Evolutionary conservation across 495 filamentous ascomycete genomes (phyloP).

Genomic region (Podospora sp.): DNA sequence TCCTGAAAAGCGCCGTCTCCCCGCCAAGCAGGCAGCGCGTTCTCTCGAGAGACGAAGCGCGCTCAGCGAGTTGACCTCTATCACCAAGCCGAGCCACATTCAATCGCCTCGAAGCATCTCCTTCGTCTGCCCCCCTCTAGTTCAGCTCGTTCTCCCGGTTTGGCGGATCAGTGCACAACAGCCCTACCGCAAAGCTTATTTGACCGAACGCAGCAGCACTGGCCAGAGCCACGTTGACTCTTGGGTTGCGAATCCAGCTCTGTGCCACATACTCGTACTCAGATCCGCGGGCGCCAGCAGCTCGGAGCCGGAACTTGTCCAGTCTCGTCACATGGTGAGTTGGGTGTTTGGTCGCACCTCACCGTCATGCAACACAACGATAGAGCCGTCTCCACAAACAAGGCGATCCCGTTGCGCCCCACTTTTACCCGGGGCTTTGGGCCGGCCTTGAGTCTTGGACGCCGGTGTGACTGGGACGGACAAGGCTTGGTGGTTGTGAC

Average conservation of each 20-base stretch:
- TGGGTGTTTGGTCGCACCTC: too few relatives aligned
- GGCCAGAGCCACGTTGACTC: too few relatives aligned
- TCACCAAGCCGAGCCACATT: too few relatives aligned
- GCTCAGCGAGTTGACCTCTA: neutral
- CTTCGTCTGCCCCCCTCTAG: too few relatives aligned
- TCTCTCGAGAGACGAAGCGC: neutral
- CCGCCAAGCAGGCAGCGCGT: neutral
- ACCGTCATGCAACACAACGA: neutral
- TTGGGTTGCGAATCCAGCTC: too few relatives aligned
- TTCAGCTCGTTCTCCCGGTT: neutral
- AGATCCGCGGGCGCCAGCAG: neutral
- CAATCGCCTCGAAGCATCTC: too few relatives aligned
- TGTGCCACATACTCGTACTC: neutral
- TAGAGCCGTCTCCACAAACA: neutral
- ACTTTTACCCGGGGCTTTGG: neutral
- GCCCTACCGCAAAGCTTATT: neutral
- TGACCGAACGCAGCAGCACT: neutral
- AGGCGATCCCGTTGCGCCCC: neutral
- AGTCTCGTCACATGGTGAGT: too few relatives aligned
- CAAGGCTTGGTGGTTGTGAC: too few relatives aligned
- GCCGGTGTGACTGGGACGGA: neutral
- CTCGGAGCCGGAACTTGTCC: neutral
- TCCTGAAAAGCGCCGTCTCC: neutral
- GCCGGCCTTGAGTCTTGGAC: neutral
- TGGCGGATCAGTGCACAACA: neutral